A percentile compares a stretch with the other conserved stretches of the same genome.
Conservation (phyloP, 192 early-diverging fungal genomes). For the Pilobolus umbonatus region DNA sequence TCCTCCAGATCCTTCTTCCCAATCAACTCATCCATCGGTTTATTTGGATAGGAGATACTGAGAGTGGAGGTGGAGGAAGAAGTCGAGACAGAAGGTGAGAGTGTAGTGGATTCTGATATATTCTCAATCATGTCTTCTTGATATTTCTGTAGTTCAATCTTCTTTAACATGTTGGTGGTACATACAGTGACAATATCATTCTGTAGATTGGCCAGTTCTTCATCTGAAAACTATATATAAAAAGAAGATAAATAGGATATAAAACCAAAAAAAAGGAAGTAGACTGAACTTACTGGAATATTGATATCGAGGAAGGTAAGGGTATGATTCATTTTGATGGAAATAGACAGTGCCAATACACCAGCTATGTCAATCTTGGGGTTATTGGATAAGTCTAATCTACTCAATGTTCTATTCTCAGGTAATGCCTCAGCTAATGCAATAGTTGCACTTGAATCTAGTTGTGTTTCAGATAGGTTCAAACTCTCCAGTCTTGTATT, state of each 20-base stretch:
- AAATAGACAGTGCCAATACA: constrained; percentile 74
- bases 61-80: neutral
- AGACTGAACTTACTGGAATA: constrained; percentile 54
- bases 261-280: neutral
- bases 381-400: constrained; percentile 77
- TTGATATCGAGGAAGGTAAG: constrained; percentile 43
- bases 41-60: too few species aligned
- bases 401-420: constrained; percentile 59
- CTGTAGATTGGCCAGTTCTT: constrained; percentile 27
- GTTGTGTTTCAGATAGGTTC: constrained; percentile 14
- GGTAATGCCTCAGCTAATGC: constrained; percentile 79
- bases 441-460: constrained; percentile 50
- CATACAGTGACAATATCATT: constrained; percentile 37
- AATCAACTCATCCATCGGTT: too few species aligned
- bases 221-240: constrained; percentile 20
- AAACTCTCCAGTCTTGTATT: constrained; percentile 8
- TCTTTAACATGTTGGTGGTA: constrained; percentile 28
- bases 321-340: constrained; percentile 75
- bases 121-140: neutral
- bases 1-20: too few species aligned
- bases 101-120: neutral
- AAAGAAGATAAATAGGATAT: neutral
- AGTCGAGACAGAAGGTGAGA: neutral
- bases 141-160: constrained; percentile 7
- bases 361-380: constrained; percentile 76